phyloP scores from a whole-genome alignment of 2,329 filamentous ascomycete species.

The Pseudogymnoascus sp. region DNA sequence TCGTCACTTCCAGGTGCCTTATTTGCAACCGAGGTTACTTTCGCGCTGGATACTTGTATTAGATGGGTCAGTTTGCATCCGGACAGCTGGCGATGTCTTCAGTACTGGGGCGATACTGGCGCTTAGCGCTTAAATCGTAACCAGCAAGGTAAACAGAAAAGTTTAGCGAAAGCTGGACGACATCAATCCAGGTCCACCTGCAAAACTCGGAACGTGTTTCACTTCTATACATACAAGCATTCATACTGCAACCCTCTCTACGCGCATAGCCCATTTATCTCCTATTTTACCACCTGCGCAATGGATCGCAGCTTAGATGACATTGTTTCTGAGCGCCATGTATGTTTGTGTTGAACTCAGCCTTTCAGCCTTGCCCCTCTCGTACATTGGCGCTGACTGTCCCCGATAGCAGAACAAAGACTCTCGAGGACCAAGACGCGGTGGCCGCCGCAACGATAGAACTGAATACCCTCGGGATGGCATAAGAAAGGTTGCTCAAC shows the following conservation, averaged over 20 bases:
- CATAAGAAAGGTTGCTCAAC: constrained; percentile 69
- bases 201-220: constrained; percentile 6
- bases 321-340: constrained; percentile 54
- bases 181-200: constrained; percentile 5
- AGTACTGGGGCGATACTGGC: background rate
- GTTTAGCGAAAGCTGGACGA: constrained; percentile 6
- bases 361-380: background rate
- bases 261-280: background rate
- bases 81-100: background rate
- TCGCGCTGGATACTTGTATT: background rate
- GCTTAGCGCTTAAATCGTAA: constrained; percentile 9
- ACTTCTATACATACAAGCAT: background rate
- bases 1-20: background rate
- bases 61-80: background rate
- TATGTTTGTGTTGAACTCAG: constrained; percentile 30
- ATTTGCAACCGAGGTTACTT: background rate
- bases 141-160: constrained; percentile 9
- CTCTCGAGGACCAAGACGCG: constrained; percentile 25
- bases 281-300: constrained; percentile 14
- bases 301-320: constrained; percentile 62
- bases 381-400: background rate
- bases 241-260: constrained; percentile 1
- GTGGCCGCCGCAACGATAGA: constrained; percentile 28
- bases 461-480: constrained; percentile 66
- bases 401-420: constrained; percentile 14